Base-by-base conservation (phyloP, 352 stramenopile genomes). In the Globisporangium cystogenes region DNA sequence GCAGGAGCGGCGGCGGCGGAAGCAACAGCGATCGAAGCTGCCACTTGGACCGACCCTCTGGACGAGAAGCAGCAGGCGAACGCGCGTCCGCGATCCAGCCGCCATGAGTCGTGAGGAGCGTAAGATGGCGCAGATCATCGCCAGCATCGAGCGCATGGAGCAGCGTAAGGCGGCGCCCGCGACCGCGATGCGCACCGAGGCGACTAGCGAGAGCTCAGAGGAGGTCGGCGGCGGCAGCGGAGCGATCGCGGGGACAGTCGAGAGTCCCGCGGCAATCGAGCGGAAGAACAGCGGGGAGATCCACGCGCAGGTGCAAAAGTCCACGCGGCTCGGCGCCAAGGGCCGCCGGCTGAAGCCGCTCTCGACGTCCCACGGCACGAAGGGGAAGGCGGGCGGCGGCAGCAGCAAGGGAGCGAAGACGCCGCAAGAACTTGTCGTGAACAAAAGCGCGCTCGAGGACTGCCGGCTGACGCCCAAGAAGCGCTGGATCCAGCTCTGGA, bases 61-160 rank as follows among this genome's bases (percentile, higher is more conserved):
- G n/a, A n/a, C n/a, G n/a, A n/a, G n/a, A n/a, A n/a, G n/a, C n/a
- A n/a, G n/a, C n/a, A n/a, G n/a, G n/a, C n/a, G n/a, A n/a, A n/a
- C n/a, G n/a, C n/a, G n/a, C n/a, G n/a, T n/a, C n/a, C n/a, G n/a
- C n/a, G n/a, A n/a, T n/a, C n/a, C n/a, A n/a, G n/a, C n/a, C 29
- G 29, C 10, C 20, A 88, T 88, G 77, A 86, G 75, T 55, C 74
- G 77, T 26, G 77, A 88, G 56, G 77, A 86, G 59, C 77, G 77
- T 41, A 88, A 88, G 64, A 88, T 86, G 77, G 75, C 74, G 60
- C 77, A 88, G 62, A 88, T 88, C 54, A 84, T 86, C 60, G 77
- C 77, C 42, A 85, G 70, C 47, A 88, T 88, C 60, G 77, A 88
- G 70, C 76, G 76, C 60, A 86, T 86, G 75, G 75, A 86, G 62